Evolutionary conservation across 306 rosid genomes (phyloP), one percentile per base, ranked within the genome.

Genomic region (Calophaca sinica): DNA sequence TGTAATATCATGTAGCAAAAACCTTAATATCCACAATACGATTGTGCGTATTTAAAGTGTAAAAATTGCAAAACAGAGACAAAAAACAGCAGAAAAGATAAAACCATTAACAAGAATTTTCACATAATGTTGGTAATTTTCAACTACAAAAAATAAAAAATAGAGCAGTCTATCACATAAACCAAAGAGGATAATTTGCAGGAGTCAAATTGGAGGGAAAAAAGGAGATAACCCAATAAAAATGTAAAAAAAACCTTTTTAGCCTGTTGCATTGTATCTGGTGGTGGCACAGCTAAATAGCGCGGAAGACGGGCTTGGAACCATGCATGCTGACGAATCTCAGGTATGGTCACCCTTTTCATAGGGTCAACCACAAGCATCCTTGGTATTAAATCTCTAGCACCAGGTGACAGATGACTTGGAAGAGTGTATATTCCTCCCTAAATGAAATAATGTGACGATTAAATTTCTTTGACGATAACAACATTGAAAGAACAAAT

Each of bases 351-450:
- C 86, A 94, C 77, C 74, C 98, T 84, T 84, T 84, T 94, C 93
- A 91, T 87, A 62, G 97, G 96, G 75, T 94, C 98, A 67, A 90
- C 97, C 50, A 88, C 88, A 28, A 94, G 98, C 91, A 94, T 83
- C 79, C 91, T 87, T 38, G 96, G 96, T 57, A 94, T 91, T 86
- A 94, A 85, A 77, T 91, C 88, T 80, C 96, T 87, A 72, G 97
- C 98, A 68, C 91, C 89, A 45, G 89, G 78, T 9, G 98, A 94
- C 66, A 94, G 79, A 88, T 91, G 94, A 80, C 97, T 88, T 2
- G 97, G 98, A 84, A 91, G 89, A 49, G 93, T 91, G 75, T 94
- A 94, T 58, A 91, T 88, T 62, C 98, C 98, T 33, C 97, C 96
- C 98, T 94, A 86, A 41, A 79, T 13, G 65, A 70, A 71, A 78